Base-by-base conservation (phyloP, 352 stramenopile genomes). In the Blastocystis hominis region DNA sequence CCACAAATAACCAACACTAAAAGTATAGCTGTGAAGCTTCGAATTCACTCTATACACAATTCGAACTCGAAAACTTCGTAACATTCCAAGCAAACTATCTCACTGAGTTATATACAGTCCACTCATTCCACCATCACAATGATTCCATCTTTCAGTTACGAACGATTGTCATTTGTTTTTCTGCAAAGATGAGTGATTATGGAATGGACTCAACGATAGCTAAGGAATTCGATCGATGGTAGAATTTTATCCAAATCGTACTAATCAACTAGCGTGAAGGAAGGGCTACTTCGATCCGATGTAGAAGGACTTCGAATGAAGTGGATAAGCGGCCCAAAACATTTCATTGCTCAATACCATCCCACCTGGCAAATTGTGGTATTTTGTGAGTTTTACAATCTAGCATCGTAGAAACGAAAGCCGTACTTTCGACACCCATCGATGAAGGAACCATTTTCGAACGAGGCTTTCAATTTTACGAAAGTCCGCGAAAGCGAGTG, bases 341-440 rank as follows among this genome's bases (percentile, higher is more conserved):
- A 84, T 53, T 24, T 84, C 9, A 66, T 84, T 68, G 72, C 72
- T 20, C 72, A 84, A n/a, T 84, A 84, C 30, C 72, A 84, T 34
- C 72, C 72, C 0, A 84, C 72, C 2, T 84, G 72, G 72, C 72
- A 84, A 15, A 38, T 84, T 13, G 72, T 84, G 3, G 72, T 84
- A 66, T 20, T 34, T 9, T 9, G 59, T 2, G 62, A 36, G 15
- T n/a, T 66, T 34, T 36, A n/a, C 2, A 17, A 36, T 68, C 24
- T 30, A 30, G 44, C 42, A 47, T 7, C 42, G 7, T 20, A 84
- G 72, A 84, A 84, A 34, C 24, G 72, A 3, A 84, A 84, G 55
- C 47, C 72, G 24, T 84, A 38, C 10, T 84, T 84, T 66, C 6
- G 13, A 42, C 30, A 46, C 36, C 72, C 72, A 2, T 66, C 10